These are phyloP conservation scores for Ceratocystis colombiana DNA, from an alignment of 2,329 filamentous ascomycete genomes.

Conservation along the genomic window DNA sequence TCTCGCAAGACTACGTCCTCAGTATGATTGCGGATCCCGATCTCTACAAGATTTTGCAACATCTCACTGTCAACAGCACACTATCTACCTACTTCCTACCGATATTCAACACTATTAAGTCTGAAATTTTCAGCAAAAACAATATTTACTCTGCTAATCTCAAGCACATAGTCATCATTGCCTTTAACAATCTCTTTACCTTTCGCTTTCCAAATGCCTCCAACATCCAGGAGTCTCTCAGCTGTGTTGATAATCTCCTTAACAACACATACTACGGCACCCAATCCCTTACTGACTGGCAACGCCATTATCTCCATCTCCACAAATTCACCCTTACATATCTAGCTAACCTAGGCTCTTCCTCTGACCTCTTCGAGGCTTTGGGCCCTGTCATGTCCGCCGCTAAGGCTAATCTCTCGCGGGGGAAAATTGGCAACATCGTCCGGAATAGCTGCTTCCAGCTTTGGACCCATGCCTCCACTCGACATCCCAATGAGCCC, in stretches of 20 bases:
- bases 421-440: background rate
- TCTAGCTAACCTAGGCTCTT: background rate
- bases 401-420: background rate
- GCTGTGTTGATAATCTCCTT: background rate
- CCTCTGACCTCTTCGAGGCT: background rate
- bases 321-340: background rate
- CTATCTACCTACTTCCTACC: background rate
- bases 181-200: constrained; percentile 1
- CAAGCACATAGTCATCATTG: background rate
- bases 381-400: background rate
- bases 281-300: background rate
- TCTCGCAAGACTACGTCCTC: constrained; percentile 2
- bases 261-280: background rate
- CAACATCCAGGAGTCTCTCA: background rate
- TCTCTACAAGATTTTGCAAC: background rate
- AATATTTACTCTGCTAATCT: constrained; percentile 10
- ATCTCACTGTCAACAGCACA: background rate
- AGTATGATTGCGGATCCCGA: constrained; percentile 9
- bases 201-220: background rate
- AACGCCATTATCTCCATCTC: background rate
- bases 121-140: constrained; percentile 12
- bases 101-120: constrained; percentile 1
- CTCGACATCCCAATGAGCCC: background rate
- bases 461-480: background rate
- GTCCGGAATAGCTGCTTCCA: background rate